phyloP scores from a whole-genome alignment of 345 rosid genomes.

The Sisymbrium altissimum region DNA sequence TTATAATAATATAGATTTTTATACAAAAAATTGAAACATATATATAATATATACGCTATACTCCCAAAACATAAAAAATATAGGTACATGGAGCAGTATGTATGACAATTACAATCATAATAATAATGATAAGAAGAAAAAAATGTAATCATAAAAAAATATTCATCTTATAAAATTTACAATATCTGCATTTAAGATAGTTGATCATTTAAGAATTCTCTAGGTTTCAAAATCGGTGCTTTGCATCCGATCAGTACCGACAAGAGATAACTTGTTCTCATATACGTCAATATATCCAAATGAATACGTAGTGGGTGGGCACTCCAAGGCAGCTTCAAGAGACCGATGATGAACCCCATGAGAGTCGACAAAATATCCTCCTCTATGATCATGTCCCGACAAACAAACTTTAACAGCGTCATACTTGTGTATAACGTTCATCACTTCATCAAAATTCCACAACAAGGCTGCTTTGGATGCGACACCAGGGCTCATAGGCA shows the following conservation, averaged over 20 bases:
- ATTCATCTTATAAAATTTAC: slow-evolving; percentile 3
- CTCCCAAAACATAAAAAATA: not conserved
- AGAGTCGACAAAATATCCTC: slow-evolving; percentile 72
- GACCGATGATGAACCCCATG: slow-evolving; percentile 81
- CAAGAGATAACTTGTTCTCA: slow-evolving; percentile 57
- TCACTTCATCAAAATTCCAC: slow-evolving; percentile 85
- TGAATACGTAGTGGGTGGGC: slow-evolving; percentile 83
- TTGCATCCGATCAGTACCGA: slow-evolving; percentile 59
- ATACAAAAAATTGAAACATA: not conserved
- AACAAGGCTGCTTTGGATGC: slow-evolving; percentile 55
- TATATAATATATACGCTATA: not conserved
- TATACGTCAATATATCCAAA: slow-evolving; percentile 75
- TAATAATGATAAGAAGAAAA: not conserved
- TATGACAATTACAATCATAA: not conserved
- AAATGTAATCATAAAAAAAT: not conserved
- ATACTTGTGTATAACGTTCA: slow-evolving; percentile 66
- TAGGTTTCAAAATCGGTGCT: slow-evolving; percentile 42
- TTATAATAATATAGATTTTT: not conserved
- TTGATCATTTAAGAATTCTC: not conserved
- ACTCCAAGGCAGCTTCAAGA: slow-evolving; percentile 85
- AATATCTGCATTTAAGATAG: not conserved
- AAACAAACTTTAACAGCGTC: slow-evolving; percentile 77
- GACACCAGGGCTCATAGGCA: slow-evolving; percentile 70
- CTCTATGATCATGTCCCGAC: slow-evolving; percentile 83
- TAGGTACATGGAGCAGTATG: not conserved